phyloP scores from a whole-genome alignment of 495 filamentous ascomycete species.

The Cenococcum geophilum region DNA sequence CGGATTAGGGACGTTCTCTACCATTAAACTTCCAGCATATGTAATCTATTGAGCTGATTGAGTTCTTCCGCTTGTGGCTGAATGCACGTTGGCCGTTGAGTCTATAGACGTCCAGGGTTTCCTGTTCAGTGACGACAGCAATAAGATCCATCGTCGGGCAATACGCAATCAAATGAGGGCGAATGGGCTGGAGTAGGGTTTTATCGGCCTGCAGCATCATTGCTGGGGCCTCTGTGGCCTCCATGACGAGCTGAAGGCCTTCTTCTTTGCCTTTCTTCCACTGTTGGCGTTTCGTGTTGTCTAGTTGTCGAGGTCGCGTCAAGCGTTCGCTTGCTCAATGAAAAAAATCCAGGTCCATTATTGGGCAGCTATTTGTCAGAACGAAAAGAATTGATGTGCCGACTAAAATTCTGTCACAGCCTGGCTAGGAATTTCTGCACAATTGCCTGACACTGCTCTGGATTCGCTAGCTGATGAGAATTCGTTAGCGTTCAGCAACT shows the following conservation, averaged over 20 bases:
- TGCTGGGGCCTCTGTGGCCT: slow-evolving; percentile 5
- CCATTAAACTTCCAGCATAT: slow-evolving; percentile 78
- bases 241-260: slow-evolving; percentile 15
- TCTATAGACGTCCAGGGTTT: slow-evolving; percentile 58
- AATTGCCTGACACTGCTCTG: too few relatives aligned
- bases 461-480: too few relatives aligned
- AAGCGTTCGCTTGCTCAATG: neutral
- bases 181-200: slow-evolving; percentile 49
- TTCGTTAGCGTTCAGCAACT: too few relatives aligned
- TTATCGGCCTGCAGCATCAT: slow-evolving; percentile 47
- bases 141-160: slow-evolving; percentile 81
- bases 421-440: too few relatives aligned
- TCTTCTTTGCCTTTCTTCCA: neutral
- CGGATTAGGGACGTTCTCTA: slow-evolving; percentile 29
- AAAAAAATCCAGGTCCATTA: too few relatives aligned
- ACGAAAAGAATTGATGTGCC: too few relatives aligned
- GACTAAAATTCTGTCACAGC: too few relatives aligned
- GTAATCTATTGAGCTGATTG: slow-evolving; percentile 45
- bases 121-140: slow-evolving; percentile 60
- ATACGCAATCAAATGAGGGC: slow-evolving; percentile 55
- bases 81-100: slow-evolving; percentile 66
- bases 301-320: neutral
- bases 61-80: slow-evolving; percentile 48
- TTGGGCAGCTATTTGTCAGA: too few relatives aligned
- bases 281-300: neutral